These are phyloP conservation scores for Cordia subcordata DNA, from an alignment of 257 asterid species.

Conservation along the genomic window DNA sequence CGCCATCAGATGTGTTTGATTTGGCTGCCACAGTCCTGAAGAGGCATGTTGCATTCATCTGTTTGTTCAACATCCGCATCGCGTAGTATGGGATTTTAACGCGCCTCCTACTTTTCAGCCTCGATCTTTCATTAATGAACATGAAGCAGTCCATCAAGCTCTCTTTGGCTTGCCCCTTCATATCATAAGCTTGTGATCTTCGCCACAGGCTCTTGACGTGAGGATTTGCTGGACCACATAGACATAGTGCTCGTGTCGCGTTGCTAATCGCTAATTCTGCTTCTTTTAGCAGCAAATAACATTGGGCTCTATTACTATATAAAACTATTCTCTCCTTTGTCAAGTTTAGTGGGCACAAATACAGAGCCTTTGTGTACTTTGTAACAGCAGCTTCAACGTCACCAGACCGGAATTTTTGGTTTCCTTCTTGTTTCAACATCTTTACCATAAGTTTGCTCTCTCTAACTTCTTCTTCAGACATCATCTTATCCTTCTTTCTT, in stretches of 20 bases:
- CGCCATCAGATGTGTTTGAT: not conserved
- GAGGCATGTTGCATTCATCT: conserved; percentile 22
- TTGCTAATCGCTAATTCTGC: conserved; percentile 27
- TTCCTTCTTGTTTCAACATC: conserved; percentile 26
- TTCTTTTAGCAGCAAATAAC: conserved; percentile 19
- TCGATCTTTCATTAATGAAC: conserved; percentile 25
- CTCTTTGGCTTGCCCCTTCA: conserved; percentile 23
- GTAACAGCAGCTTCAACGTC: conserved; percentile 14
- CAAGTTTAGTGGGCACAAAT: conserved; percentile 24
- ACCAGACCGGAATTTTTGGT: conserved; percentile 21
- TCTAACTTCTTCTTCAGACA: conserved; percentile 14
- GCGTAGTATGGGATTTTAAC: conserved; percentile 23
- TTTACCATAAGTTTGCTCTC: conserved; percentile 13
- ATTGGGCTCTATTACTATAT: conserved; percentile 33
- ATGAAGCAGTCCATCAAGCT: conserved; percentile 29
- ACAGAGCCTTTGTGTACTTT: conserved; percentile 21
- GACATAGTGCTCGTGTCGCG: conserved; percentile 31
- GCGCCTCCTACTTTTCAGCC: conserved; percentile 6
- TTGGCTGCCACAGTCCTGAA: conserved; percentile 1
- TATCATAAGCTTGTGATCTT: conserved; percentile 36
- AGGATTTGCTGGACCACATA: conserved; percentile 20
- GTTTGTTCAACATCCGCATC: conserved; percentile 29
- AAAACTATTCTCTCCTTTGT: conserved; percentile 29
- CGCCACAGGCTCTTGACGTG: conserved; percentile 37
- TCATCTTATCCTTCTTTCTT: conserved; percentile 17